Conservation (phyloP, 148 eudicot species). For the Diospyros kaki region DNA sequence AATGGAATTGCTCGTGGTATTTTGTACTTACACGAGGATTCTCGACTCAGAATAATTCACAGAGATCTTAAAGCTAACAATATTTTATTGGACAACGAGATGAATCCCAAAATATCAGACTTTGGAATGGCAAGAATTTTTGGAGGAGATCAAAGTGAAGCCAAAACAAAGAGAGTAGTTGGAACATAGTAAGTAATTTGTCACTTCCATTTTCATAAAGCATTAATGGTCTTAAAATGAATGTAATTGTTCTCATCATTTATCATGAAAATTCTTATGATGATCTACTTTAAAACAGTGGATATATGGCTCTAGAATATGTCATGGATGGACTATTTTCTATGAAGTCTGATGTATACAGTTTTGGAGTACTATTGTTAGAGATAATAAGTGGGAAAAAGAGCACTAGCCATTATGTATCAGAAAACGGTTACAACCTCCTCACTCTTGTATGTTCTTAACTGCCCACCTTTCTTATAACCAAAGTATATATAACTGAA, state of each 20-base stretch:
- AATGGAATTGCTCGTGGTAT: slow-evolving; percentile 21
- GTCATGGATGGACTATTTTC: slow-evolving; percentile 41
- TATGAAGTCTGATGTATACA: slow-evolving; percentile 34
- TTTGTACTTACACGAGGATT: slow-evolving; percentile 23
- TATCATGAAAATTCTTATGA: too few relatives aligned
- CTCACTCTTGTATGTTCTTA: slow-evolving; percentile 29
- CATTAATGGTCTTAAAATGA: not conserved
- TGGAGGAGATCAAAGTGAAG: slow-evolving; percentile 20
- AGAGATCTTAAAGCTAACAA: slow-evolving; percentile 25
- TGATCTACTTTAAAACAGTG: slow-evolving; percentile 12
- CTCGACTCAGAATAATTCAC: slow-evolving; percentile 21
- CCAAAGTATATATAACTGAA: not conserved
- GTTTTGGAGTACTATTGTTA: slow-evolving; percentile 37
- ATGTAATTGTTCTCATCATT: not conserved
- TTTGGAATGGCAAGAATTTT: slow-evolving; percentile 32
- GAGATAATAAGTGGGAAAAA: slow-evolving; percentile 34
- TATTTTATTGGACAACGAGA: slow-evolving; percentile 15
- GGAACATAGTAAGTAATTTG: slow-evolving; percentile 26
- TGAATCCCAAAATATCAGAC: slow-evolving; percentile 24
- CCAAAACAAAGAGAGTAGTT: slow-evolving; percentile 21
- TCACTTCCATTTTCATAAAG: not conserved
- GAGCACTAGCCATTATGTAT: slow-evolving; percentile 17
- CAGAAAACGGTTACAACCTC: slow-evolving; percentile 20
- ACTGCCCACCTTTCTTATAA: not conserved
- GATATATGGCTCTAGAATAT: slow-evolving; percentile 49